Base-by-base conservation (phyloP, 208 protist genomes). In the Blastocrithidia nonstop region DNA sequence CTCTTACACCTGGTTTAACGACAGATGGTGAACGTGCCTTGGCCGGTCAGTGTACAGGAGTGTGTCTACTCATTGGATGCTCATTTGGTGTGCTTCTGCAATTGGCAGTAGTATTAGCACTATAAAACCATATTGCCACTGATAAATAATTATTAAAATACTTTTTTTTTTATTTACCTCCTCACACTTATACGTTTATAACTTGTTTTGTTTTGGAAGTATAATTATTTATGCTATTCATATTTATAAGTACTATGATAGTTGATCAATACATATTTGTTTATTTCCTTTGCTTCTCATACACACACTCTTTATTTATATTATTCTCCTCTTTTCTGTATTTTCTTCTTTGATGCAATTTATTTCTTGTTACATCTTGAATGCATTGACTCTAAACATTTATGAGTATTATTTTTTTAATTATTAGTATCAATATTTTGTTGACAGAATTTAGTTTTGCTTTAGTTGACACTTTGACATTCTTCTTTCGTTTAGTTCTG, bases 41-140 rank as follows among this genome's bases (percentile, higher is more conserved):
- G 51, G 78, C 78, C 0, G 73, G 69, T 1, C 70, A 83, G 53
- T 52, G 62, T 5, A 71, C 54, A 3, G 69, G 67, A 20, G 70
- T 61, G 13, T 67, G 50, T 28, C 66, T 87, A 13, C 59, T 87
- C 7, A 50, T 75, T 17, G 77, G 77, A 40, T 69, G 66, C 39
- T 55, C 77, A 13, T 35, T 59, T 5, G 77, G 77, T 21, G 75
- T 70, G 4, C 70, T 87, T 9, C 20, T 82, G 8, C 70, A 82
- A 45, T 40, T 87, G n/a, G 67, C 54, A 15, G 36, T 55, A 20
- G 36, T 57, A n/a, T 45, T 46, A 4, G 43, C 31, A 15, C 31
- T 60, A 2, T 33, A 57, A 50, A 17, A 54, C 0, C 21, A 25
- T n/a, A n/a, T n/a, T n/a, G n/a, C n/a, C n/a, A n/a, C n/a, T n/a